Conservation (phyloP, 2,329 filamentous ascomycete species). For the Calonectria fujianensis region DNA sequence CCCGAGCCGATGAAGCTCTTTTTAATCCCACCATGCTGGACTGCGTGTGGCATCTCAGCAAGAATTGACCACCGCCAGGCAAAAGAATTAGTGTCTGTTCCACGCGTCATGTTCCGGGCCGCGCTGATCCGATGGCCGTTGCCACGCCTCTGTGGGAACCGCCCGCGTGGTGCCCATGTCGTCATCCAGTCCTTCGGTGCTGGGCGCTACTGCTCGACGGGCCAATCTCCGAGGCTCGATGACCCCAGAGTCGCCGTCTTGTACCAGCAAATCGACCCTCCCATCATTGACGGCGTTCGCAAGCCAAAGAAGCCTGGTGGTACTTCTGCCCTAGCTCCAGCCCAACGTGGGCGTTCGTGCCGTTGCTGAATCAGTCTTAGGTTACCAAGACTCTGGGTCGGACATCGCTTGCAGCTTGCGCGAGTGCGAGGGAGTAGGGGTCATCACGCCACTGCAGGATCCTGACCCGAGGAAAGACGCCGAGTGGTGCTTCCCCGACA, state of each 20-base stretch:
- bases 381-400: slow-evolving; percentile 48
- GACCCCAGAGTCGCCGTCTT: slow-evolving; percentile 63
- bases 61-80: neutral
- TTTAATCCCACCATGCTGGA: neutral
- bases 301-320: slow-evolving; percentile 70
- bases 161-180: neutral
- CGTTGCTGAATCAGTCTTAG: slow-evolving; percentile 16
- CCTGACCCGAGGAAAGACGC: slow-evolving; percentile 38
- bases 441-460: slow-evolving; percentile 38
- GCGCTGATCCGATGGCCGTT: neutral
- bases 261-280: slow-evolving; percentile 68
- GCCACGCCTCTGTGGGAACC: too few species aligned
- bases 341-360: neutral
- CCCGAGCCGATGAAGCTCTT: neutral
- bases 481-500: slow-evolving; percentile 48
- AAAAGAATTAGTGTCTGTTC: neutral
- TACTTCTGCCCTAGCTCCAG: neutral
- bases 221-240: neutral
- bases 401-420: slow-evolving; percentile 48
- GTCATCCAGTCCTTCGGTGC: neutral
- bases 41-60: neutral
- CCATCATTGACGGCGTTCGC: slow-evolving; percentile 66
- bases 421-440: slow-evolving; percentile 35
- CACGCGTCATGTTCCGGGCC: neutral
- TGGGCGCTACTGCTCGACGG: neutral